A percentile compares a stretch with the other conserved stretches of the same genome.
Conservation (phyloP, 2,329 filamentous ascomycete species). For the Thelonectria discophora region DNA sequence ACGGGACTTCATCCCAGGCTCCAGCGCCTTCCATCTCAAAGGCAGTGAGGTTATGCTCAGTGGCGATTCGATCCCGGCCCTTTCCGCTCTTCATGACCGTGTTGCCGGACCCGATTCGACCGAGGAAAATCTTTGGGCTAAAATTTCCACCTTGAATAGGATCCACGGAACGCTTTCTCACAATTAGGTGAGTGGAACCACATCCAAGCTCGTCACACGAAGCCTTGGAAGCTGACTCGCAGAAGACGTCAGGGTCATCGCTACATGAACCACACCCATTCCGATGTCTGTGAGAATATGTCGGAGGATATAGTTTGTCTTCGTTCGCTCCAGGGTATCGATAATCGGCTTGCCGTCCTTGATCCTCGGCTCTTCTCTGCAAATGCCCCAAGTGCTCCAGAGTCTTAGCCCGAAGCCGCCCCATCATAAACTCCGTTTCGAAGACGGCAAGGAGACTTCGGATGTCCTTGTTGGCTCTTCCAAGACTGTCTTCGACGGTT, state of each 20-base stretch:
- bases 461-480: constrained; percentile 38
- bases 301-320: background rate
- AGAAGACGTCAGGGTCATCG: background rate
- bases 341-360: constrained; percentile 20
- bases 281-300: background rate
- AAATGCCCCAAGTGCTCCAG: background rate
- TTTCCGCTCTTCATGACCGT: constrained; percentile 50
- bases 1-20: constrained; percentile 13
- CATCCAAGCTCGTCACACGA: background rate
- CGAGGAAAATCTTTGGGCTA: constrained; percentile 46
- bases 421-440: constrained; percentile 25
- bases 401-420: background rate
- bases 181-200: background rate
- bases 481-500: constrained; percentile 37
- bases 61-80: constrained; percentile 7
- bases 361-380: background rate
- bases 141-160: background rate
- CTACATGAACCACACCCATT: background rate
- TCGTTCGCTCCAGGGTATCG: background rate
- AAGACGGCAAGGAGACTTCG: constrained; percentile 39
- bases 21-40: constrained; percentile 26
- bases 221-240: background rate
- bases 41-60: constrained; percentile 3
- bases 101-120: constrained; percentile 28
- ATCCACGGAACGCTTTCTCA: background rate